Evolutionary conservation across 192 early-diverging fungal species (phyloP).

Genomic region (Thamnidium elegans): DNA sequence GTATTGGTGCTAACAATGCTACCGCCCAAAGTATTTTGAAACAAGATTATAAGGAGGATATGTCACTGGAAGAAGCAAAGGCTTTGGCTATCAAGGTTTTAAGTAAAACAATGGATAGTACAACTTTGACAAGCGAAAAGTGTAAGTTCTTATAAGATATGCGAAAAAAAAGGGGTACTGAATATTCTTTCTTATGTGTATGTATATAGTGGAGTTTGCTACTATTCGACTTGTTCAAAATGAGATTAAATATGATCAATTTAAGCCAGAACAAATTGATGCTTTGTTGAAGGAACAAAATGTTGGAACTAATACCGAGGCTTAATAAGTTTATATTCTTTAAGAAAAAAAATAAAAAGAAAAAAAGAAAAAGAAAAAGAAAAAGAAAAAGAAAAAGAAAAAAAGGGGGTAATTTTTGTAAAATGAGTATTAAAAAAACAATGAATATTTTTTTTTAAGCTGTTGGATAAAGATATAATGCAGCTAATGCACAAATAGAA

Average conservation of each 20-base stretch:
- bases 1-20: conserved; percentile 93
- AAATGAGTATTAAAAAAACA: too few relatives aligned
- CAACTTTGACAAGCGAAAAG: conserved; percentile 89
- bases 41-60: conserved; percentile 93
- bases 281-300: conserved; percentile 76
- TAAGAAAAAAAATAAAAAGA: conserved; percentile 14
- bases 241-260: conserved; percentile 64
- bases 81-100: conserved; percentile 90
- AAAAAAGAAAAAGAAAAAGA: conserved; percentile 10
- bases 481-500: conserved; percentile 34
- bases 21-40: conserved; percentile 92
- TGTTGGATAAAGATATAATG: conserved; percentile 23
- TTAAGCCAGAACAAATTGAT: conserved; percentile 77
- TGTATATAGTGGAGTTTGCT: conserved; percentile 79
- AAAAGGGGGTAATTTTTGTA: neutral
- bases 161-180: too few relatives aligned
- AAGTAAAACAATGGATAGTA: conserved; percentile 95
- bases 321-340: neutral
- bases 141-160: conserved; percentile 45
- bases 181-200: neutral
- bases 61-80: conserved; percentile 86
- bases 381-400: neutral
- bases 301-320: conserved; percentile 26
- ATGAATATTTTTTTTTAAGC: neutral
- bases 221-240: conserved; percentile 67